phyloP scores from a whole-genome alignment of 192 early-diverging fungal species.

The Rhizophagus prolifer region DNA sequence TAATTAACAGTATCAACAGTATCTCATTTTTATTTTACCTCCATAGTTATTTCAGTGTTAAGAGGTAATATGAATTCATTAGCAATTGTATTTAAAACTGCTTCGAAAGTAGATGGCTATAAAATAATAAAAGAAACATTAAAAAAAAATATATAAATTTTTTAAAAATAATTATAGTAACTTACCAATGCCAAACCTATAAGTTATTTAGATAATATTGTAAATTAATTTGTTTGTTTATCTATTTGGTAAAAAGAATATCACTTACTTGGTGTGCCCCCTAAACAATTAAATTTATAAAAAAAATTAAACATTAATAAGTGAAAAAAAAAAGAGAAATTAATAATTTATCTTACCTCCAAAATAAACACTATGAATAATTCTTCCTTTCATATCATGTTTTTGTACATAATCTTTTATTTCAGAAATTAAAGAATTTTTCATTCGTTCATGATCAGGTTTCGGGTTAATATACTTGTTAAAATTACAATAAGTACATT shows the following conservation, averaged over 20 bases:
- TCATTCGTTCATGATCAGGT: slow-evolving; percentile 47
- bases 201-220: no score
- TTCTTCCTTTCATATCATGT: slow-evolving; percentile 32
- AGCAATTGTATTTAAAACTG: slow-evolving; percentile 39
- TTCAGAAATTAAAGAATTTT: slow-evolving; percentile 39
- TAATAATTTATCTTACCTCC: slow-evolving; percentile 35
- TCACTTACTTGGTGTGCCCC: slow-evolving; percentile 54
- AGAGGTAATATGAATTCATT: slow-evolving; percentile 29
- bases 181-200: slow-evolving; percentile 13
- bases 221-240: no score
- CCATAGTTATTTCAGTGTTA: slow-evolving; percentile 52
- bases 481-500: slow-evolving; percentile 61
- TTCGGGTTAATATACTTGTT: slow-evolving; percentile 55
- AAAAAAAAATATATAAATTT: background rate
- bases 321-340: slow-evolving; percentile 3
- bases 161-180: background rate
- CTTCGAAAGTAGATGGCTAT: slow-evolving; percentile 44
- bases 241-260: background rate
- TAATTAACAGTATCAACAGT: background rate
- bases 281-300: slow-evolving; percentile 16
- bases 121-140: background rate
- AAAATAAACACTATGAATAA: slow-evolving; percentile 52
- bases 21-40: slow-evolving; percentile 34
- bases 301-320: background rate
- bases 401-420: slow-evolving; percentile 38